A percentile compares a stretch with the other conserved stretches of the same genome.
Conservation (phyloP, 768 basidiomycete genomes). For the Lactarius evosmus region DNA sequence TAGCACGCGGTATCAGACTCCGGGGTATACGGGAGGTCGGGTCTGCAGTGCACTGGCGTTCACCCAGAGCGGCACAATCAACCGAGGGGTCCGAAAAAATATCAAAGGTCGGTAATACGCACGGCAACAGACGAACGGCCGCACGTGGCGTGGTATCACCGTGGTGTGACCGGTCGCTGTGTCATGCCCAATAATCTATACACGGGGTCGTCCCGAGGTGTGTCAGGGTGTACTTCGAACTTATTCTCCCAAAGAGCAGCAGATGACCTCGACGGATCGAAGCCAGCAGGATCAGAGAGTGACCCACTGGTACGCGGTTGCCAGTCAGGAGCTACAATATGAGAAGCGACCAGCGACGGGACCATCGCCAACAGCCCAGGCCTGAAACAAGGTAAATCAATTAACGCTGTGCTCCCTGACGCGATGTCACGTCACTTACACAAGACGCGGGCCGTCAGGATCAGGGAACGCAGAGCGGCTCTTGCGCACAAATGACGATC, state of each 20-base stretch:
- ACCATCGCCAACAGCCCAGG: constrained; percentile 76
- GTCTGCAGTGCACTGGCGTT: not conserved
- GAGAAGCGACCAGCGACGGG: constrained; percentile 68
- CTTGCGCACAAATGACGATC: constrained; percentile 82
- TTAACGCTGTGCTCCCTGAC: constrained; percentile 16
- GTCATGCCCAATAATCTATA: constrained; percentile 29
- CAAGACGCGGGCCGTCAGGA: constrained; percentile 42
- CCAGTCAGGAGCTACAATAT: constrained; percentile 61
- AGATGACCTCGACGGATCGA: constrained; percentile 76
- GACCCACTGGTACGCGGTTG: constrained; percentile 49
- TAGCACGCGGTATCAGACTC: not conserved
- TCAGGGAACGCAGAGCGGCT: constrained; percentile 60
- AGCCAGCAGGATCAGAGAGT: constrained; percentile 69
- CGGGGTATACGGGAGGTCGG: not conserved
- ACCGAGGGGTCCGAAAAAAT: not conserved
- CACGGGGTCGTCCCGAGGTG: constrained; percentile 59
- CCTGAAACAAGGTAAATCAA: constrained; percentile 41
- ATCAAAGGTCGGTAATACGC: not conserved
- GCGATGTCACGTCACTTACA: constrained; percentile 42
- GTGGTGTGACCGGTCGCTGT: constrained; percentile 17
- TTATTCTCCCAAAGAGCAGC: constrained; percentile 83
- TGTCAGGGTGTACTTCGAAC: constrained; percentile 86
- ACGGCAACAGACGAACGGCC: not conserved
- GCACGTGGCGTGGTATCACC: not conserved
- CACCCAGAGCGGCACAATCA: not conserved